Evolutionary conservation across 116 monocot species (phyloP), one percentile per base, ranked within the genome.

Genomic region (Phalaenopsis hybrid): DNA sequence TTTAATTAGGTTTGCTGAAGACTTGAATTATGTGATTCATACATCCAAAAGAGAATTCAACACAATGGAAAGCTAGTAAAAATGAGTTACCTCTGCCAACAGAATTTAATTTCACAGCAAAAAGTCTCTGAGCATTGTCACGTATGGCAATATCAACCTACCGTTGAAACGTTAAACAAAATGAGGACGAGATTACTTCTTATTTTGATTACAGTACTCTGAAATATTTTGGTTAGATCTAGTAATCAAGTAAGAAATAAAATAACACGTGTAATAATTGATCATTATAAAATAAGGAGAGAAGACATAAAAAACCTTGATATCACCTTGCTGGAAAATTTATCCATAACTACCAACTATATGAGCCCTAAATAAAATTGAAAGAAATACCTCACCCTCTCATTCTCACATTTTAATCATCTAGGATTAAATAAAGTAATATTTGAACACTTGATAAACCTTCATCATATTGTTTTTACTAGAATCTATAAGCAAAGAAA

Each of bases 91-190:
- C 94, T 94, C 88, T 91, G 76, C 76, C 90, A 75, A 97, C 37
- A 46, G 57, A 88, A 41, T 85, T 88, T 77, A 97, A 85, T 85
- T 94, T 91, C 51, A 85, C 75, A 80, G 87, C 86, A 82, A 90
- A 97, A 57, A 97, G 90, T 82, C 88, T 91, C 76, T 92, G 91
- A 78, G 94, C 86, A 86, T 97, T 97, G 74, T 97, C 97, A 77
- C 97, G 85, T 76, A 97, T 83, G 49, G 97, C 97, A 89, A 97
- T 89, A 79, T 94, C 94, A 88, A 97, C 88, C 97, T 97, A 51
- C 37, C 67, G 86, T 80, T 34, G n/a, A 57, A 75, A 74, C 8
- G 52, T 20, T 4, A 75, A 45, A 67, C 8, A 12, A 16, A 57
- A 57, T 77, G 28, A 77, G 44, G 15, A 55, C 13, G n/a, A 15